Evolutionary conservation across 441 rosid species (phyloP), one percentile per base, ranked within the genome.

Genomic region (Biscutella laevigata): DNA sequence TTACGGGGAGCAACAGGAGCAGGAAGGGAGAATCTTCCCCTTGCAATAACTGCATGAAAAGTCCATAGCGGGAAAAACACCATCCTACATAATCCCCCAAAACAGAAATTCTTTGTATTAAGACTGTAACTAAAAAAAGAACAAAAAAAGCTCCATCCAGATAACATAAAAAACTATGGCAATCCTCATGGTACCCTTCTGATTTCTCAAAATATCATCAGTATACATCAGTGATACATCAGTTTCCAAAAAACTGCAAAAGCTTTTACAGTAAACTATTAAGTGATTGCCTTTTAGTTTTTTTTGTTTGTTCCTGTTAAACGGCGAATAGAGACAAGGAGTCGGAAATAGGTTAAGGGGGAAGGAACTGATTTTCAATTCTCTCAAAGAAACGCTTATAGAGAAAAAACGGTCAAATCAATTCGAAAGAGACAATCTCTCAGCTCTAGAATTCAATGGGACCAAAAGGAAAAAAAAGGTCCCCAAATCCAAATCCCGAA

Each of bases 11-110:
- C 82, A 14, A 88, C 73, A 16, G 98, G 98, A 68, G 96, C 98
- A 40, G 98, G 98, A 54, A 92, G 72, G n/a, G 98, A 86, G 78
- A 92, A 92, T 60, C 98, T 84, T 61, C 98, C 96, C 36, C 98
- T 81, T 7, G 96, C 94, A 73, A 80, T 82, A 73, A 92, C 89
- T 15, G 82, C 88, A 75, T 92, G 98, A 73, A 92, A 92, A 62
- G 73, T 44, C 98, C 98, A 91, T 34, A 91, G 68, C 1, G 96
- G 95, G 62, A 75, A 77, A 74, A 91, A 91, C 35, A 88, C 71
- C 46, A 72, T 53, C 98, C 98, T 92, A 76, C 71, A 77, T 44
- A 54, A 53, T 14, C 41, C 46, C 42, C 39, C n/a, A n/a, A 57
- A 32, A 49, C 43, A 59, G 22, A 37, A 40, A 3, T 39, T 7